phyloP scores from a whole-genome alignment of 768 basidiomycete species.

The Chiua virens region DNA sequence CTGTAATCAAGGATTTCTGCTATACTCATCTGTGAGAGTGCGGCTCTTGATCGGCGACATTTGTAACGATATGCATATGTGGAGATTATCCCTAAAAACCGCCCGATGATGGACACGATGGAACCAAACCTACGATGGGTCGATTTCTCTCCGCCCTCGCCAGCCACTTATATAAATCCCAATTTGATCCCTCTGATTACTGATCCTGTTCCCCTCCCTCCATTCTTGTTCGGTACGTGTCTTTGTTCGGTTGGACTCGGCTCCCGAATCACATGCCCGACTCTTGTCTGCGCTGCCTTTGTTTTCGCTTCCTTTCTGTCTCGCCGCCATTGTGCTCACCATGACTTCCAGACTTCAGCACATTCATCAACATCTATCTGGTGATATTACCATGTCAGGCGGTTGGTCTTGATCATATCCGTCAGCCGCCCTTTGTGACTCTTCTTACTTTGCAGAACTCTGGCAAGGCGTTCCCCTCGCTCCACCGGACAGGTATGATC shows the following conservation, averaged over 20 bases:
- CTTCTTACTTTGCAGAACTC: slow-evolving; percentile 46
- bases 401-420: slow-evolving; percentile 42
- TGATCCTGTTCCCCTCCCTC: no score
- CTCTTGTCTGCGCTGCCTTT: neutral
- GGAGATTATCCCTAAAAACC: no score
- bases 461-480: slow-evolving; percentile 81
- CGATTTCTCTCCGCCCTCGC: no score
- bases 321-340: slow-evolving; percentile 6
- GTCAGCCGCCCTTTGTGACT: neutral
- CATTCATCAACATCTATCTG: slow-evolving; percentile 52
- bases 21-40: no score
- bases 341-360: slow-evolving; percentile 65
- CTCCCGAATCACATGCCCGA: slow-evolving; percentile 21
- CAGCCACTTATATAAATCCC: no score
- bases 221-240: no score
- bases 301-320: neutral
- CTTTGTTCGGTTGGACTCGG: no score
- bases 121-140: no score
- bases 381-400: slow-evolving; percentile 46
- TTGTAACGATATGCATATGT: no score
- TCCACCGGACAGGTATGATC: slow-evolving; percentile 74
- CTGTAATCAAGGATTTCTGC: slow-evolving; percentile 12
- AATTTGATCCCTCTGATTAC: no score
- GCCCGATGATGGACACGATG: no score
- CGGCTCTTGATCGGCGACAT: neutral